Evolutionary conservation across 2,329 filamentous ascomycete genomes (phyloP).

Genomic region (Fusarium virguliforme): DNA sequence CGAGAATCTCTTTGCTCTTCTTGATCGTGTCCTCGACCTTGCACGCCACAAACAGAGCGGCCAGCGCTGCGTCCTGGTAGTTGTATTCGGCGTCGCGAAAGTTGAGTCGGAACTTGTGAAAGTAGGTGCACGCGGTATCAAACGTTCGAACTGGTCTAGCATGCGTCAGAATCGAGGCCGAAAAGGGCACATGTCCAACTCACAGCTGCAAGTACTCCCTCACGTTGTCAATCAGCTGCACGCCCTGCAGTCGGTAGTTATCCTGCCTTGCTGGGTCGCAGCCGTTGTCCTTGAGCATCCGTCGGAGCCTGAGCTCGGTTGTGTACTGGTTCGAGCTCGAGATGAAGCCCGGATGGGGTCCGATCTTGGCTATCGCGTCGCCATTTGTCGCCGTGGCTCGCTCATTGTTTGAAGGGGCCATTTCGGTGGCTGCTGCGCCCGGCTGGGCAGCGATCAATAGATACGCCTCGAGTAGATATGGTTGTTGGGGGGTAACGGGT

Average conservation of each 20-base stretch:
- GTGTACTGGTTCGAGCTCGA: constrained; percentile 78
- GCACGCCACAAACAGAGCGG: constrained; percentile 91
- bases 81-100: constrained; percentile 91
- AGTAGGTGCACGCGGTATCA: constrained; percentile 92
- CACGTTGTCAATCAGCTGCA: constrained; percentile 90
- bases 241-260: constrained; percentile 84
- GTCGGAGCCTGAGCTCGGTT: constrained; percentile 84
- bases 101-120: constrained; percentile 91
- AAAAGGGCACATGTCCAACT: neutral
- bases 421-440: neutral
- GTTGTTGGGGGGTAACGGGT: neutral
- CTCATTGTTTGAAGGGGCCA: constrained; percentile 38
- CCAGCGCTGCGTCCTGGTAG: constrained; percentile 87
- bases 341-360: constrained; percentile 66
- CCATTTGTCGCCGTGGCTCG: constrained; percentile 38
- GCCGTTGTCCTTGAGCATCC: constrained; percentile 78
- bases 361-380: constrained; percentile 50
- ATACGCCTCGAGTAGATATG: neutral
- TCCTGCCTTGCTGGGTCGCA: constrained; percentile 86
- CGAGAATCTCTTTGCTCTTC: constrained; percentile 94
- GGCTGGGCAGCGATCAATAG: neutral
- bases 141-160: constrained; percentile 88
- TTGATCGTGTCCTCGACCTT: constrained; percentile 99
- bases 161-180: constrained; percentile 22
- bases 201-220: constrained; percentile 84